phyloP scores from a whole-genome alignment of 2,329 filamentous ascomycete species.

The Colletotrichum filicis region DNA sequence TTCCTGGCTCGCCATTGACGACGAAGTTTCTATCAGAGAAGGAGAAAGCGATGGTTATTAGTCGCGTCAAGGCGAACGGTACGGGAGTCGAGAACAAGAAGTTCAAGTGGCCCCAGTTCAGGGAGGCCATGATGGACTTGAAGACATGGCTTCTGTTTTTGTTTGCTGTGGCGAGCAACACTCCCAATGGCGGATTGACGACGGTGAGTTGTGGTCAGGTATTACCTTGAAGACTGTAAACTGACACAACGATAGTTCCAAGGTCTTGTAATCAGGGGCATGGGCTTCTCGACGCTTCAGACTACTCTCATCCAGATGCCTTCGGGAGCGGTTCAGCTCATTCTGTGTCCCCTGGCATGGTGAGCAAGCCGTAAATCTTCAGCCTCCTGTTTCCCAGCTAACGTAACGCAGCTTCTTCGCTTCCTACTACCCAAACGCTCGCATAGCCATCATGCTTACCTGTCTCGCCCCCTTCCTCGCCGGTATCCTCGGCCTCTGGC shows the following conservation, averaged over 20 bases:
- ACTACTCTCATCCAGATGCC: slow-evolving; percentile 76
- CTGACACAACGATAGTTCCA: slow-evolving; percentile 70
- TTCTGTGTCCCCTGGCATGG: slow-evolving; percentile 31
- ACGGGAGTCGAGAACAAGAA: slow-evolving; percentile 80
- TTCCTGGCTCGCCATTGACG: slow-evolving; percentile 66
- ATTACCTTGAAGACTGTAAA: neutral
- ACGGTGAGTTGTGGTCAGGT: neutral
- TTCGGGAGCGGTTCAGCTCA: slow-evolving; percentile 56
- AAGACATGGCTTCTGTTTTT: slow-evolving; percentile 69
- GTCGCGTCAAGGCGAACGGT: slow-evolving; percentile 78
- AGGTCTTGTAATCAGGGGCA: slow-evolving; percentile 71
- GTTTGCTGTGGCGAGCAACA: slow-evolving; percentile 72
- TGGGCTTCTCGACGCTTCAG: slow-evolving; percentile 68
- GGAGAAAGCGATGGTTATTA: slow-evolving; percentile 75
- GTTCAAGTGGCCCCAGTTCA: slow-evolving; percentile 74
- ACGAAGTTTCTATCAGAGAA: slow-evolving; percentile 67
- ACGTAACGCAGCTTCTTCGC: slow-evolving; percentile 17
- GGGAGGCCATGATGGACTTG: slow-evolving; percentile 58
- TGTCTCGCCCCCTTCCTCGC: slow-evolving; percentile 35
- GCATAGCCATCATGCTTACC: slow-evolving; percentile 34
- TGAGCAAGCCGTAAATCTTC: neutral
- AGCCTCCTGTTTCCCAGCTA: neutral
- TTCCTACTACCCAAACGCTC: slow-evolving; percentile 29
- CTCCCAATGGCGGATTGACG: slow-evolving; percentile 58
- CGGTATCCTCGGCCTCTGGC: slow-evolving; percentile 34